Evolutionary conservation across 1,284 basidiomycete genomes (phyloP).

Genomic region (Trichosporon sp.): DNA sequence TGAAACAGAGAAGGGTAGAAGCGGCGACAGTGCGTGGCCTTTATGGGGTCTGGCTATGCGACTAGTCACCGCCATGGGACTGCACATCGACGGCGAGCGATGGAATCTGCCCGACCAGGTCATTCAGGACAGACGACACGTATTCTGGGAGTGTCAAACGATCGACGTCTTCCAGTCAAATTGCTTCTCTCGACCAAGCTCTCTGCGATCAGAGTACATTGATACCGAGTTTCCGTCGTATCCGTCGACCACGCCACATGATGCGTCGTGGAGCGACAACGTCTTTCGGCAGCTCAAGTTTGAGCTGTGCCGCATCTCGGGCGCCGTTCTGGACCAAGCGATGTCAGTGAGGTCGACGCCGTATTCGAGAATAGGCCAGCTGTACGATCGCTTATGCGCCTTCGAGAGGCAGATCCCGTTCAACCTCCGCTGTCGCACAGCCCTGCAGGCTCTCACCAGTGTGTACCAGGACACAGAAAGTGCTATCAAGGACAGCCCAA

Average conservation of each 20-base stretch:
- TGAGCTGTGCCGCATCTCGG: slow-evolving; percentile 28
- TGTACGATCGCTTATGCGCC: slow-evolving; percentile 26
- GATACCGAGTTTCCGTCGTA: slow-evolving; percentile 29
- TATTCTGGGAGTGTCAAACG: slow-evolving; percentile 30
- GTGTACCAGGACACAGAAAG: slow-evolving; percentile 22
- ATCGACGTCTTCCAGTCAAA: slow-evolving; percentile 31
- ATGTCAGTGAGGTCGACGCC: slow-evolving; percentile 21
- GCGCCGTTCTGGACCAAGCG: slow-evolving; percentile 23
- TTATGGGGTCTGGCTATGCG: slow-evolving; percentile 38
- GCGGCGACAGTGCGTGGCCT: slow-evolving; percentile 39
- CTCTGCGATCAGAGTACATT: slow-evolving; percentile 24
- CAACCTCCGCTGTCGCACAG: slow-evolving; percentile 27
- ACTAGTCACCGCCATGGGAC: slow-evolving; percentile 30
- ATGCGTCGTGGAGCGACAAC: not conserved
- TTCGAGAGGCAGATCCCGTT: slow-evolving; percentile 31
- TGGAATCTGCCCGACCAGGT: slow-evolving; percentile 37
- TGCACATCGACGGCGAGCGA: slow-evolving; percentile 40
- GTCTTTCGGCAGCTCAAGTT: slow-evolving; percentile 28
- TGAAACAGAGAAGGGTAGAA: slow-evolving; percentile 31
- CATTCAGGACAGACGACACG: slow-evolving; percentile 32
- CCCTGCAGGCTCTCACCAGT: slow-evolving; percentile 23
- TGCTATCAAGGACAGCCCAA: slow-evolving; percentile 24
- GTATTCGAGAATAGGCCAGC: slow-evolving; percentile 19
- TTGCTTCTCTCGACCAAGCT: slow-evolving; percentile 33
- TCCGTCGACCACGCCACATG: not conserved